phyloP scores from a whole-genome alignment of 805 yeast species.

The Candida cerambycidarum region DNA sequence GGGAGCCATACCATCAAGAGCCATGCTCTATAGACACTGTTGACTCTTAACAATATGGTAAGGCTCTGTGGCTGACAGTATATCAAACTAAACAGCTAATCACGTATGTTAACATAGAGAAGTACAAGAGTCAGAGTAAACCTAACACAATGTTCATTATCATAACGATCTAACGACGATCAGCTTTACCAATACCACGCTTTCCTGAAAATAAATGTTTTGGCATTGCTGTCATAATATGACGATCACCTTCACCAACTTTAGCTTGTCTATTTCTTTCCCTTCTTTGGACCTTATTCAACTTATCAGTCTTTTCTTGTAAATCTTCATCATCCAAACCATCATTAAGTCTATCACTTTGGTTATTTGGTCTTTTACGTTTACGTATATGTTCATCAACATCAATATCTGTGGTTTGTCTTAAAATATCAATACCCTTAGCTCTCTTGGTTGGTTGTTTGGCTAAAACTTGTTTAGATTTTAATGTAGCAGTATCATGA shows the following conservation, averaged over 20 bases:
- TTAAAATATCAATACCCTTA: conserved; percentile 79
- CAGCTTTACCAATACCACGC: conserved; percentile 62
- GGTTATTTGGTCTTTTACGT: conserved; percentile 51
- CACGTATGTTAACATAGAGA: too few relatives aligned
- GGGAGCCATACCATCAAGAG: too few relatives aligned
- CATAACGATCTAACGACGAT: conserved; percentile 14
- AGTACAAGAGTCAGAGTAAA: too few relatives aligned
- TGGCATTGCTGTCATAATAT: conserved; percentile 77
- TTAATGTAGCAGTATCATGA: conserved; percentile 72
- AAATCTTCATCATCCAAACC: conserved; percentile 82
- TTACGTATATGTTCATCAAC: conserved; percentile 41
- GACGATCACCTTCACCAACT: conserved; percentile 96
- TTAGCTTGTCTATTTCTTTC: conserved; percentile 90
- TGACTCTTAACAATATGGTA: too few relatives aligned
- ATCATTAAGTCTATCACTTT: conserved; percentile 79
- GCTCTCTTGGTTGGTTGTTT: conserved; percentile 12
- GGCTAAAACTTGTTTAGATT: conserved; percentile 31
- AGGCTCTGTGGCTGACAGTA: too few relatives aligned
- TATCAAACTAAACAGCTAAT: too few relatives aligned
- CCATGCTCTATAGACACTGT: too few relatives aligned
- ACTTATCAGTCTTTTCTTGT: conserved; percentile 81
- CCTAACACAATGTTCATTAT: too few relatives aligned
- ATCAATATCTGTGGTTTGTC: conserved; percentile 49
- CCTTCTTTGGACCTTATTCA: conserved; percentile 87
- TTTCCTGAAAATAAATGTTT: conserved; percentile 96